Percentiles rank a stretch among this genome's conserved stretches.
phyloP scores from a whole-genome alignment of 805 yeast genomes.

The Cyberlindnera xishuangbannaensis region DNA sequence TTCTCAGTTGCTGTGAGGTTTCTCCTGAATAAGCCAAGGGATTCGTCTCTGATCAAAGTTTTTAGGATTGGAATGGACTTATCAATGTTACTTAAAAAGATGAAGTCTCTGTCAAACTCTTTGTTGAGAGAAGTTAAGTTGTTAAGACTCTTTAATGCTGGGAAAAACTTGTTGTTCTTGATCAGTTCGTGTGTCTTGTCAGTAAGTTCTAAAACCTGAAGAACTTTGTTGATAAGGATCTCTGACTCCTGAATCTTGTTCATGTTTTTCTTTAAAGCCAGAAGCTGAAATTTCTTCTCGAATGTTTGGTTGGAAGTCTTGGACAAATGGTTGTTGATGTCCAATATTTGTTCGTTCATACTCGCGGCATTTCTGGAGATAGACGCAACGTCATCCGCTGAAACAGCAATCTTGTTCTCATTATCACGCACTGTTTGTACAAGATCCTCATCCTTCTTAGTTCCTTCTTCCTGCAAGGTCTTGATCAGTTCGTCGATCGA shows the following conservation, averaged over 20 bases:
- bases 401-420: slow-evolving; percentile 46
- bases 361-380: slow-evolving; percentile 54
- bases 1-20: slow-evolving; percentile 52
- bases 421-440: slow-evolving; percentile 56
- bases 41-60: slow-evolving; percentile 66
- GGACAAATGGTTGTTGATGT: slow-evolving; percentile 52
- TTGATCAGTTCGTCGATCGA: slow-evolving; percentile 51
- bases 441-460: slow-evolving; percentile 56
- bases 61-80: slow-evolving; percentile 74
- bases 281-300: slow-evolving; percentile 50
- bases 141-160: slow-evolving; percentile 79
- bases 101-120: slow-evolving; percentile 63
- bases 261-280: slow-evolving; percentile 58
- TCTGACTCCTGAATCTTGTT: slow-evolving; percentile 68
- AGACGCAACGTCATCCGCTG: slow-evolving; percentile 57
- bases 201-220: slow-evolving; percentile 79
- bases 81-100: slow-evolving; percentile 68
- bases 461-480: slow-evolving; percentile 50
- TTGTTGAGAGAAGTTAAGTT: slow-evolving; percentile 67
- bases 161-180: slow-evolving; percentile 68
- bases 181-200: slow-evolving; percentile 81
- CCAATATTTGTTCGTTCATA: slow-evolving; percentile 48
- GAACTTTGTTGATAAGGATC: slow-evolving; percentile 60
- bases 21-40: slow-evolving; percentile 57
- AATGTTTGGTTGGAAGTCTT: slow-evolving; percentile 63